Conservation (phyloP, 2,329 filamentous ascomycete genomes). For the Xylaria sp. region DNA sequence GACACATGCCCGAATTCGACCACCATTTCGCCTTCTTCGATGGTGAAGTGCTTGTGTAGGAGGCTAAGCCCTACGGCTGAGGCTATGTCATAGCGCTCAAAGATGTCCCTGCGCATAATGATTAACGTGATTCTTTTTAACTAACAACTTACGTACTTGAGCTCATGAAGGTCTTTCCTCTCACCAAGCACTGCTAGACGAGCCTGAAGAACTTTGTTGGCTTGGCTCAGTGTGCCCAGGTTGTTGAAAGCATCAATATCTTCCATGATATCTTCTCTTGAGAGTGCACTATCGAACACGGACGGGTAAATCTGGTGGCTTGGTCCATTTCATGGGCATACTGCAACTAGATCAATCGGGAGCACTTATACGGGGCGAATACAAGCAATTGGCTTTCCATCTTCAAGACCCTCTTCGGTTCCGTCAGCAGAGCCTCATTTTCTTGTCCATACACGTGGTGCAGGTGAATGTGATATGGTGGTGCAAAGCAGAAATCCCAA, state of each 20-base stretch:
- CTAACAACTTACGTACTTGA: slow-evolving; percentile 12
- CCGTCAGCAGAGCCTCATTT: slow-evolving; percentile 23
- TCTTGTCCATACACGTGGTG: slow-evolving; percentile 19
- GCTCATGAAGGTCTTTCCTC: slow-evolving; percentile 27
- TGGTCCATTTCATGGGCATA: not conserved
- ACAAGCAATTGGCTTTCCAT: not conserved
- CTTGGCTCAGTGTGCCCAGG: slow-evolving; percentile 24
- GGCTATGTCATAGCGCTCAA: slow-evolving; percentile 28
- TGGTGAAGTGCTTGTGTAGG: slow-evolving; percentile 29
- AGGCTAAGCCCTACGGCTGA: slow-evolving; percentile 26
- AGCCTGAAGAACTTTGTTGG: slow-evolving; percentile 24
- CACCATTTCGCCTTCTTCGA: slow-evolving; percentile 27
- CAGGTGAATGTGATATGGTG: slow-evolving; percentile 11
- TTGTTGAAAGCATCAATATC: slow-evolving; percentile 23
- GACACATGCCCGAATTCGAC: slow-evolving; percentile 30
- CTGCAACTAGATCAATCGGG: not conserved
- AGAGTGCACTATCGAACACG: not conserved
- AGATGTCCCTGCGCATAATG: slow-evolving; percentile 21
- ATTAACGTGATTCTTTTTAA: not conserved
- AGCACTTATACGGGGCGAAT: slow-evolving; percentile 17
- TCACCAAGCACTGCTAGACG: slow-evolving; percentile 22
- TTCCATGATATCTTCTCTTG: slow-evolving; percentile 17
- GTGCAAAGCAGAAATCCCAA: not conserved
- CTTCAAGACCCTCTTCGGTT: not conserved
- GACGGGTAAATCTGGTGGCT: not conserved